Conservation (phyloP, 2,329 filamentous ascomycete genomes). For the Colletotrichum karsti region DNA sequence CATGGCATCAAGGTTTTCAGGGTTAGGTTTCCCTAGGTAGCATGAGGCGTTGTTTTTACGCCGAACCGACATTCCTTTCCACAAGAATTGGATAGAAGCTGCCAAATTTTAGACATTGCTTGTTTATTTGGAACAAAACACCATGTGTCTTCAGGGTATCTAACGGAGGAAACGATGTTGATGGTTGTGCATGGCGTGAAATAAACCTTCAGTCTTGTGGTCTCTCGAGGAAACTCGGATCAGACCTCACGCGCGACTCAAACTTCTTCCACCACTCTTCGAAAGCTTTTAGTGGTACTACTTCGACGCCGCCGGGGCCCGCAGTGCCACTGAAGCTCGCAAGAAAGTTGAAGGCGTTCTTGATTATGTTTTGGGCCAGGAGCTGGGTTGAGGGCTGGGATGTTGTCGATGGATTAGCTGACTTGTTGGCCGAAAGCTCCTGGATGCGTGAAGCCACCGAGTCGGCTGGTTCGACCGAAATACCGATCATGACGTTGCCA, state of each 20-base stretch:
- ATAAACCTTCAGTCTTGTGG: conserved; percentile 36
- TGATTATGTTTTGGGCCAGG: conserved; percentile 92
- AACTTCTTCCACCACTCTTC: conserved; percentile 99
- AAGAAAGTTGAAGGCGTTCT: conserved; percentile 96
- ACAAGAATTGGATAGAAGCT: background rate
- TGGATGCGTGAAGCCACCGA: conserved; percentile 77
- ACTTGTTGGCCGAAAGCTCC: conserved; percentile 57
- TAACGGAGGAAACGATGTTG: background rate
- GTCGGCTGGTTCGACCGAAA: conserved; percentile 80
- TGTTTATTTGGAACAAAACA: background rate
- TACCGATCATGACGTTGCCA: conserved; percentile 76
- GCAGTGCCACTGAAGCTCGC: conserved; percentile 80
- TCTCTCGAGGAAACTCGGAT: conserved; percentile 89
- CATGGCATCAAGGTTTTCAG: conserved; percentile 5
- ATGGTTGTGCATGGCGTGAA: background rate
- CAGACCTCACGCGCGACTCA: conserved; percentile 83
- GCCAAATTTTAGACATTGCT: background rate
- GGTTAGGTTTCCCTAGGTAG: conserved; percentile 17
- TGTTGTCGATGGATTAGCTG: conserved; percentile 33
- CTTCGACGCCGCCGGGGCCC: conserved; percentile 74
- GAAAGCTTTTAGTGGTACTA: conserved; percentile 93
- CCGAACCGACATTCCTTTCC: background rate
- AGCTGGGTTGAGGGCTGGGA: conserved; percentile 71
- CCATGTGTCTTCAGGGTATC: conserved; percentile 1
- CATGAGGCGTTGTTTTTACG: background rate